Base-by-base conservation (phyloP, 495 filamentous ascomycete genomes). In the Penicillium macrosclerotiorum region DNA sequence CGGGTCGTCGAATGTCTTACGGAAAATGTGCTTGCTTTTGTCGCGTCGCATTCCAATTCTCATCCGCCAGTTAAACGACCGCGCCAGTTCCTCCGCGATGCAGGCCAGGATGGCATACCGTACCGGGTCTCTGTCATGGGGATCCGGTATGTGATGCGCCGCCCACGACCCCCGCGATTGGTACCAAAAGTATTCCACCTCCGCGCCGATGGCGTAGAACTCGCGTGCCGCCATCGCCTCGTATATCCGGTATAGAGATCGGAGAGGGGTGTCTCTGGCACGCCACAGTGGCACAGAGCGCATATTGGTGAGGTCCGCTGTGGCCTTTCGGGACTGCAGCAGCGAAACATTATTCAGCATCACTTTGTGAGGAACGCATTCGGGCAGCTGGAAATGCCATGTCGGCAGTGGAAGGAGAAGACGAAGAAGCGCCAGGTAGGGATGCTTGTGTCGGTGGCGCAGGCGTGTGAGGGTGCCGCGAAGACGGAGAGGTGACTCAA, bases 61-160 rank as follows among this genome's bases (percentile, higher is more conserved):
- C 35, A 74, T 45, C 17, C 62, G 47, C 69, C 62, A 71, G 22
- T 72, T 72, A 27, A 73, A 55, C 7, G 72, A 60, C 32, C 64
- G 61, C 17, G 62, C 49, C 5, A 73, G 32, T 31, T 62, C 60
- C n/a, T 71, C 68, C 0, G 54, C 46, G 17, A 72, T 54, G 6
- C 51, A 64, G 1, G 70, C 65, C 9, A 74, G 23, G 5, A 74
- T 59, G 0, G 70, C 69, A 46, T 69, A 71, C 4, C 69, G 67
- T 13, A 60, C 18, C 3, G 64, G 62, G 42, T 71, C 67, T 0
- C 32, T 13, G 42, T 74, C 67, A 11, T 36, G 37, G 1, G 69
- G 69, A 37, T 71, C 68, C 0, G 63, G 59, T 8, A 72, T 68
- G 20, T 49, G 37, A 19, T 46, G 38, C 4, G 64, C 25, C 16